Evolutionary conservation across 73 alveolate species (phyloP).

Genomic region (Paraurostyla sp.): DNA sequence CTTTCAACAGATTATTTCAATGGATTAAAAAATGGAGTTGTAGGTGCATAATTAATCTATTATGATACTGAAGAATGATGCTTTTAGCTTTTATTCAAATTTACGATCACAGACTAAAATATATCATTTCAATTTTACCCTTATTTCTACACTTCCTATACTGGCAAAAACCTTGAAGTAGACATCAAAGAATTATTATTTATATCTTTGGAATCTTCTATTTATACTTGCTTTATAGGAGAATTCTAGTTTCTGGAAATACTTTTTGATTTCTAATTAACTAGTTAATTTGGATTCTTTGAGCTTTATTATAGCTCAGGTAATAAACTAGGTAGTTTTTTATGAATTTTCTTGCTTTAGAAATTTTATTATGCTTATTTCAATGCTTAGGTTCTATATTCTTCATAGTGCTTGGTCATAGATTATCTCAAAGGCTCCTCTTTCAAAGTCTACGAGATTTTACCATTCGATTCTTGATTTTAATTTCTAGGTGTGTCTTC

Average conservation of each 20-base stretch:
- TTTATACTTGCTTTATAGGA: no score
- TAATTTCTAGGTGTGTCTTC: neutral
- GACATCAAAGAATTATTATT: no score
- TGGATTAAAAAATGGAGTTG: slow-evolving; percentile 33
- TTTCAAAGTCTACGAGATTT: neutral
- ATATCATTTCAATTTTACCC: no score
- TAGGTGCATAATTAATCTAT: slow-evolving; percentile 4
- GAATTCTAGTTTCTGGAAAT: no score
- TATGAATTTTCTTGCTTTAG: neutral
- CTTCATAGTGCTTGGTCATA: slow-evolving; percentile 25
- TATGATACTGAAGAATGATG: no score
- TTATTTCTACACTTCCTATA: no score
- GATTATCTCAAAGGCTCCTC: slow-evolving; percentile 1
- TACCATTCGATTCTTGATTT: neutral
- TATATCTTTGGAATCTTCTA: no score
- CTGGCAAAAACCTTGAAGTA: no score
- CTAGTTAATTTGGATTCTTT: no score
- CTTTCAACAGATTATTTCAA: slow-evolving; percentile 33
- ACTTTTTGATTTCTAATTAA: no score
- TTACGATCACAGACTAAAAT: no score
- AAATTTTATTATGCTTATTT: neutral
- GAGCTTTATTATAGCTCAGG: neutral
- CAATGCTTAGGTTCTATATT: neutral
- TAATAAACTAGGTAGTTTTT: neutral
- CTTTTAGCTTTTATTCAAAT: no score